Conservation (phyloP, 2,329 filamentous ascomycete species). For the Cercospora beticola region DNA sequence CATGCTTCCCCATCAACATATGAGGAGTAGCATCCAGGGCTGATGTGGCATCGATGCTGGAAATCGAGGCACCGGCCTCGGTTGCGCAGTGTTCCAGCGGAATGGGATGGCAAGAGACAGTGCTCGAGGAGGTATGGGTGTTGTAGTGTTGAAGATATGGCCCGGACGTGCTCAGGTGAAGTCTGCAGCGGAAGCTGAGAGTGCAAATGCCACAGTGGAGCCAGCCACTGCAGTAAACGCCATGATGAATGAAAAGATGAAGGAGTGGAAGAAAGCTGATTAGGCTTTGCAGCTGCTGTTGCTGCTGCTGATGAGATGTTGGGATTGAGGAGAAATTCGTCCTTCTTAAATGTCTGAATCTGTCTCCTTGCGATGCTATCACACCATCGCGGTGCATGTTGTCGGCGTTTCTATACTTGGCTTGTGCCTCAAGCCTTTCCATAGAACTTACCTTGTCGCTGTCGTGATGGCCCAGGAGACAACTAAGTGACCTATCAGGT, state of each 20-base stretch:
- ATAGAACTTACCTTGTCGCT: neutral
- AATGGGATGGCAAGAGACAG: neutral
- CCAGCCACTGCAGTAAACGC: neutral
- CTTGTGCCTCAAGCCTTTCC: neutral
- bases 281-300: neutral
- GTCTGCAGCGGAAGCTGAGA: neutral
- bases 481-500: neutral
- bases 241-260: neutral
- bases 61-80: neutral
- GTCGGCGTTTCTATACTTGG: neutral
- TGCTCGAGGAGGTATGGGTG: neutral
- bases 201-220: neutral
- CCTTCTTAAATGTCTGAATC: neutral
- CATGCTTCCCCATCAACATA: neutral
- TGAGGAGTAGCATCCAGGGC: neutral
- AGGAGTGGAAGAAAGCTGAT: neutral
- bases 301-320: neutral
- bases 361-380: neutral
- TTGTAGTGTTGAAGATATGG: neutral
- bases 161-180: neutral
- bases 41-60: neutral
- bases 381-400: neutral
- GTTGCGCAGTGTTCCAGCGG: neutral
- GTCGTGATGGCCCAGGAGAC: neutral
- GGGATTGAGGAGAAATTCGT: neutral